Conservation (phyloP, 495 filamentous ascomycete genomes). For the Podospora pseudopauciseta region DNA sequence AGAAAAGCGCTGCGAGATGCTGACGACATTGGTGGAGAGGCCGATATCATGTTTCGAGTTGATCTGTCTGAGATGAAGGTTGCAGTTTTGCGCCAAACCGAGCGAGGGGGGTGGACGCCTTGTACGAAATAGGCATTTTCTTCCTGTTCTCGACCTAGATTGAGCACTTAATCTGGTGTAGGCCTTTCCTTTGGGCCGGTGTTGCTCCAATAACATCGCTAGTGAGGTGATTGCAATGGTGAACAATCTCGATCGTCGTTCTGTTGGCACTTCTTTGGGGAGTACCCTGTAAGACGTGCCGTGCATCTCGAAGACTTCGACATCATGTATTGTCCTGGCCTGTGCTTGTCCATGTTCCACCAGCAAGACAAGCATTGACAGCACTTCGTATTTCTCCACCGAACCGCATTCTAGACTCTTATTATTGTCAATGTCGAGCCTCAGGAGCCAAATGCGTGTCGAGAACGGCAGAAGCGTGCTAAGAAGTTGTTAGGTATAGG, state of each 20-base stretch:
- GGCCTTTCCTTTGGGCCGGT: background rate
- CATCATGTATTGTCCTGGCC: background rate
- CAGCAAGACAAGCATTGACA: background rate
- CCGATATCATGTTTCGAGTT: slow-evolving; percentile 5
- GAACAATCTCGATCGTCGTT: background rate
- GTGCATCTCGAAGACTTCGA: background rate
- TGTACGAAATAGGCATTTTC: background rate
- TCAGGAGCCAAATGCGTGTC: background rate
- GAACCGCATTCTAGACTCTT: background rate
- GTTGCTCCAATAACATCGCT: background rate
- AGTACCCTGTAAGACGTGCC: background rate
- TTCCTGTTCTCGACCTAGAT: background rate
- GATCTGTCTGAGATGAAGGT: background rate
- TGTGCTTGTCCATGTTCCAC: background rate
- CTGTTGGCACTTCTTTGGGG: background rate
- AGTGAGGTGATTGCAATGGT: background rate
- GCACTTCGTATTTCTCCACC: background rate
- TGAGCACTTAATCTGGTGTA: background rate
- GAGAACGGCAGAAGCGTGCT: background rate
- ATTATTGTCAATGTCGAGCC: background rate
- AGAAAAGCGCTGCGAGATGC: slow-evolving; percentile 3
- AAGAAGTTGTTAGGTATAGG: background rate
- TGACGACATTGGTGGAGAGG: slow-evolving; percentile 11
- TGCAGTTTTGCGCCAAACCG: slow-evolving; percentile 1
- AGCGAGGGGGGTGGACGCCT: background rate